A percentile compares a stretch with the other conserved stretches of the same genome.
Conservation (phyloP, 2,329 filamentous ascomycete genomes). For the Ilyonectria mors-panacis region DNA sequence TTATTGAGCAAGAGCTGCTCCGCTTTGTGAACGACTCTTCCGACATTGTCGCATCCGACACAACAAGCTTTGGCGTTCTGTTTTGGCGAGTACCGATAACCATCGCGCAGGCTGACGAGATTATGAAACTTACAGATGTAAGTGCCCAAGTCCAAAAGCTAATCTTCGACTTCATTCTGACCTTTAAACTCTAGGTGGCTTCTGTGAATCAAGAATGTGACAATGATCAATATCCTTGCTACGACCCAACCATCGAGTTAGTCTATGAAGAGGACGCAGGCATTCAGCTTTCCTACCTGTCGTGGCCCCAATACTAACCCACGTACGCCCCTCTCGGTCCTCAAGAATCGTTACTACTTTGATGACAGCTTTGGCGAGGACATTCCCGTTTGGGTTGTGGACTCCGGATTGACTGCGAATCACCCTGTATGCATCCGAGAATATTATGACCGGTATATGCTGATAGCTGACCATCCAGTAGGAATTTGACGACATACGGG, state of each 20-base stretch:
- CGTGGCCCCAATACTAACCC: neutral
- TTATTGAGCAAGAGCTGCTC: neutral
- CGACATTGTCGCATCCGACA: neutral
- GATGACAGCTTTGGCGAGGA: constrained; percentile 14
- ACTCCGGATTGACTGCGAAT: neutral
- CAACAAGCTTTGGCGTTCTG: neutral
- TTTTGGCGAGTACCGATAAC: neutral
- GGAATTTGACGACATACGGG: constrained; percentile 2
- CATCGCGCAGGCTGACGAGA: neutral
- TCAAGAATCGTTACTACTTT: constrained; percentile 17
- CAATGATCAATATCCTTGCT: neutral
- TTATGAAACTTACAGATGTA: neutral
- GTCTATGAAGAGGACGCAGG: neutral
- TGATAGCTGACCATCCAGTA: neutral
- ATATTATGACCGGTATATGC: too few species aligned
- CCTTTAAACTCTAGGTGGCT: neutral
- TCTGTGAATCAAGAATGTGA: neutral
- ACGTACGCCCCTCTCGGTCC: neutral
- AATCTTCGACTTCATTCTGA: too few species aligned
- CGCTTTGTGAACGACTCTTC: neutral
- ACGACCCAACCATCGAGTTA: constrained; percentile 2
- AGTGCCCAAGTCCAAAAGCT: neutral
- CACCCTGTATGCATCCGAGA: neutral
- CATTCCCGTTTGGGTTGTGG: constrained; percentile 14
- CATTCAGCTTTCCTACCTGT: neutral